Conservation (phyloP, 805 yeast genomes). For the Starmerella geochares region DNA sequence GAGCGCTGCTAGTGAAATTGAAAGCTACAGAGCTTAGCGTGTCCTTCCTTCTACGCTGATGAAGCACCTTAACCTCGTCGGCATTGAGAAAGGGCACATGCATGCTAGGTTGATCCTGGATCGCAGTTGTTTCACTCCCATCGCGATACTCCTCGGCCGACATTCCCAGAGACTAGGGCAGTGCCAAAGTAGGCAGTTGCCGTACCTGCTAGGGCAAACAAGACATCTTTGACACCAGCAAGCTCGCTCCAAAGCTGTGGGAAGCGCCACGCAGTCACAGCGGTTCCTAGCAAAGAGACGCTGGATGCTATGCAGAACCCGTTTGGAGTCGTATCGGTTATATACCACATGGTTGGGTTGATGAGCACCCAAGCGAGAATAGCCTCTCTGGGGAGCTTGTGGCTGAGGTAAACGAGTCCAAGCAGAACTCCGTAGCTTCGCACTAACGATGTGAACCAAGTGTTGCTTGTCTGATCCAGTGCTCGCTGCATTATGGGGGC, state of each 20-base stretch:
- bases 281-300: constrained; percentile 30
- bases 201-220: constrained; percentile 10
- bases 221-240: neutral
- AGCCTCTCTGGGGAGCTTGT: constrained; percentile 32
- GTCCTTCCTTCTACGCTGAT: no score
- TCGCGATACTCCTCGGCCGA: constrained; percentile 28
- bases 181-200: constrained; percentile 31
- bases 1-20: no score
- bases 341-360: constrained; percentile 35
- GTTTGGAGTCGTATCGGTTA: constrained; percentile 32
- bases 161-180: constrained; percentile 33
- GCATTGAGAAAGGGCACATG: no score
- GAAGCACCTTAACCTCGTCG: no score
- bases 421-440: constrained; percentile 35
- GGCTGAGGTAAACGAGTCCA: constrained; percentile 34
- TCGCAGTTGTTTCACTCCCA: neutral
- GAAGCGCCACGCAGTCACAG: constrained; percentile 23
- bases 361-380: constrained; percentile 32
- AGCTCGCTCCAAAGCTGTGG: constrained; percentile 7
- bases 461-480: constrained; percentile 15
- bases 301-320: constrained; percentile 32
- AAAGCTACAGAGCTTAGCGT: no score
- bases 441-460: constrained; percentile 30
- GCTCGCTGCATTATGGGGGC: constrained; percentile 11
- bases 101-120: no score